Percentiles rank a stretch among this genome's conserved stretches.
Conservation (phyloP, 2,329 filamentous ascomycete genomes). For the Leptoxyphium fumago region DNA sequence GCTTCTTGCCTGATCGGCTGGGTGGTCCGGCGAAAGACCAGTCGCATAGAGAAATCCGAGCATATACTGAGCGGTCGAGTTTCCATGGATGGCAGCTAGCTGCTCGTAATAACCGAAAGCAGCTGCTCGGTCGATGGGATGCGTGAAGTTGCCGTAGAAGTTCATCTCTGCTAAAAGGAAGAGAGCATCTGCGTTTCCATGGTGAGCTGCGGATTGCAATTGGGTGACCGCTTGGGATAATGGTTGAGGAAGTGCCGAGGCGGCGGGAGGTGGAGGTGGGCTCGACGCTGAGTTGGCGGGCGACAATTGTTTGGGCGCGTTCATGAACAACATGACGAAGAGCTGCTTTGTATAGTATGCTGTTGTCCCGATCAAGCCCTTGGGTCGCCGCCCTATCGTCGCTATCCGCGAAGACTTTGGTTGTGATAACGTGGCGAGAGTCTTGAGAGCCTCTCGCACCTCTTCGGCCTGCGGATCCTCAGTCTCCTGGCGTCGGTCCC, state of each 20-base stretch:
- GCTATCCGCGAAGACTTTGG: slow-evolving; percentile 25
- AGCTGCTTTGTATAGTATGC: slow-evolving; percentile 48
- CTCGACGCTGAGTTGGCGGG: slow-evolving; percentile 13
- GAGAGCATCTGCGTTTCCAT: slow-evolving; percentile 63
- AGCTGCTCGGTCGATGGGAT: slow-evolving; percentile 64
- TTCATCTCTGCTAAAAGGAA: slow-evolving; percentile 87
- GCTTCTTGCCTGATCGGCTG: slow-evolving; percentile 78
- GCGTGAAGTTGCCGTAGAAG: slow-evolving; percentile 86
- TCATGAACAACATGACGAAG: slow-evolving; percentile 51
- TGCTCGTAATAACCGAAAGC: slow-evolving; percentile 72
- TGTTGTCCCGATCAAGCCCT: slow-evolving; percentile 41
- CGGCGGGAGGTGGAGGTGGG: slow-evolving; percentile 18
- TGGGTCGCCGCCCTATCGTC: slow-evolving; percentile 32
- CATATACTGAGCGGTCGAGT: slow-evolving; percentile 91
- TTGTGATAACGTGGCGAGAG: slow-evolving; percentile 28
- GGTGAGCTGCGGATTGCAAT: slow-evolving; percentile 41
- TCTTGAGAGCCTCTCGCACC: slow-evolving; percentile 25
- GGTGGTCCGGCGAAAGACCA: slow-evolving; percentile 66
- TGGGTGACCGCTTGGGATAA: slow-evolving; percentile 44
- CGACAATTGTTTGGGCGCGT: slow-evolving; percentile 38
- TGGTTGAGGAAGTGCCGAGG: slow-evolving; percentile 31
- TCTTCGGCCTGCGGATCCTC: slow-evolving; percentile 18
- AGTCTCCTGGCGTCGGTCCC: not conserved
- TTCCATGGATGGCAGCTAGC: slow-evolving; percentile 63
- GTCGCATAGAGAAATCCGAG: slow-evolving; percentile 91